Percentiles rank a stretch among this genome's conserved stretches.
phyloP scores from a whole-genome alignment of 345 rosid genomes.

The Hevea brasiliensis region DNA sequence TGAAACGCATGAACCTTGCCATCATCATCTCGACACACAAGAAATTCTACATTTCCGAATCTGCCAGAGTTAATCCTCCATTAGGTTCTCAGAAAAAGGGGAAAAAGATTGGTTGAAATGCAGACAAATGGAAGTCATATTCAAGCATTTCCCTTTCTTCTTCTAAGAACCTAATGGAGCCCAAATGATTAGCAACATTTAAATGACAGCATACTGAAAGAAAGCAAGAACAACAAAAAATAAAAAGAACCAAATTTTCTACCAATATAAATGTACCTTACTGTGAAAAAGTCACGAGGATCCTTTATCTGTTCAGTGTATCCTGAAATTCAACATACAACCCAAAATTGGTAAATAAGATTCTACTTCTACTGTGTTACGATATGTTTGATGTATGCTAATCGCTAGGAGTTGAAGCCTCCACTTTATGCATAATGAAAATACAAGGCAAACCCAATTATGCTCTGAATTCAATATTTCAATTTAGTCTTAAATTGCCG shows the following conservation, averaged over 20 bases:
- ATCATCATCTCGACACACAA: slow-evolving; percentile 72
- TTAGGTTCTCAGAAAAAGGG: slow-evolving; percentile 10
- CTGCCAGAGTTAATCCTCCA: slow-evolving; percentile 38
- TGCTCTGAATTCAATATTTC: too few species aligned
- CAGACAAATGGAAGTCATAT: not conserved
- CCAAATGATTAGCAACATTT: too few species aligned
- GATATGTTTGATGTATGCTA: too few species aligned
- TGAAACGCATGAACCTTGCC: slow-evolving; percentile 74
- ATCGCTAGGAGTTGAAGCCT: too few species aligned
- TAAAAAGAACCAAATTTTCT: not conserved
- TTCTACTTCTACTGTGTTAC: too few species aligned
- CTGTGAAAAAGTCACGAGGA: slow-evolving; percentile 70
- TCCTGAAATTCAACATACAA: slow-evolving; percentile 42
- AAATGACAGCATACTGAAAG: too few species aligned
- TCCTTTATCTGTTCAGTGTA: slow-evolving; percentile 63
- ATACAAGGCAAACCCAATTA: not conserved
- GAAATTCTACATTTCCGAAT: slow-evolving; percentile 69
- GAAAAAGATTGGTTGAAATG: not conserved
- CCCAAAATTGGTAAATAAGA: not conserved
- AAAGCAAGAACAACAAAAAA: not conserved
- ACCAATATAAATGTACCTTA: slow-evolving; percentile 47
- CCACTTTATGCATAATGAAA: too few species aligned
- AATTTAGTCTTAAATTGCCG: too few species aligned
- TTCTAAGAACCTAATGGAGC: not conserved
- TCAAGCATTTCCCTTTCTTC: not conserved